These are phyloP conservation scores for Discostella pseudostelligera DNA, from an alignment of 108 stramenopile species.

Conservation along the genomic window DNA sequence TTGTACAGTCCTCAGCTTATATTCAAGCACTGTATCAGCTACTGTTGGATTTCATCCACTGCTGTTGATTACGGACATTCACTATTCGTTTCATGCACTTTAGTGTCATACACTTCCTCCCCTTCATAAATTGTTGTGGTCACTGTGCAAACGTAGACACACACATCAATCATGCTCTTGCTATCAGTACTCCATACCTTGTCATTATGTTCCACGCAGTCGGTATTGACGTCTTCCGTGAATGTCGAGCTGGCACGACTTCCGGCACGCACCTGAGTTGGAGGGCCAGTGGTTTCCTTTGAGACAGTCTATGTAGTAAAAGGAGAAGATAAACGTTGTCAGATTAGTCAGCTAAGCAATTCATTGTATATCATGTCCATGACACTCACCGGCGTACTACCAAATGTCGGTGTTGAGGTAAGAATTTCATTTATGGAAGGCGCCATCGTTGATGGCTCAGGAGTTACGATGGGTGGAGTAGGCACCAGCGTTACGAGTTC, in stretches of 20 bases:
- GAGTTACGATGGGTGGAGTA: not conserved
- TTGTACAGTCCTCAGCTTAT: too few species aligned
- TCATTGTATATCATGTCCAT: too few species aligned
- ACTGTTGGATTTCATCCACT: too few species aligned
- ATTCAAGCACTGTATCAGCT: too few species aligned
- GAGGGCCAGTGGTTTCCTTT: constrained; percentile 9
- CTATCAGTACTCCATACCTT: constrained; percentile 1
- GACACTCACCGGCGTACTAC: constrained; percentile 3
- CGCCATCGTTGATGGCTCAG: not conserved
- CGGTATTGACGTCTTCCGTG: constrained; percentile 1
- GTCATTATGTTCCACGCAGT: not conserved
- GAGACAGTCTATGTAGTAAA: not conserved
- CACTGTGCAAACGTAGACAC: constrained; percentile 11
- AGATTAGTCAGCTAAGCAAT: not conserved
- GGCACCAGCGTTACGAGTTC: not conserved
- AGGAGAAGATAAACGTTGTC: not conserved
- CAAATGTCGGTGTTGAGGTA: constrained; percentile 1
- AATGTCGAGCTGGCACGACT: not conserved
- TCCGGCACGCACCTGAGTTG: not conserved
- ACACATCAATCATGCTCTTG: not conserved
- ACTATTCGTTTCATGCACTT: not conserved
- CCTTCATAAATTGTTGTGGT: not conserved
- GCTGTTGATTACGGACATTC: not conserved
- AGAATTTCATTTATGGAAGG: not conserved
- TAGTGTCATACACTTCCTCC: not conserved